Evolutionary conservation across 768 basidiomycete genomes (phyloP).

Genomic region (Termitomyces sp.): DNA sequence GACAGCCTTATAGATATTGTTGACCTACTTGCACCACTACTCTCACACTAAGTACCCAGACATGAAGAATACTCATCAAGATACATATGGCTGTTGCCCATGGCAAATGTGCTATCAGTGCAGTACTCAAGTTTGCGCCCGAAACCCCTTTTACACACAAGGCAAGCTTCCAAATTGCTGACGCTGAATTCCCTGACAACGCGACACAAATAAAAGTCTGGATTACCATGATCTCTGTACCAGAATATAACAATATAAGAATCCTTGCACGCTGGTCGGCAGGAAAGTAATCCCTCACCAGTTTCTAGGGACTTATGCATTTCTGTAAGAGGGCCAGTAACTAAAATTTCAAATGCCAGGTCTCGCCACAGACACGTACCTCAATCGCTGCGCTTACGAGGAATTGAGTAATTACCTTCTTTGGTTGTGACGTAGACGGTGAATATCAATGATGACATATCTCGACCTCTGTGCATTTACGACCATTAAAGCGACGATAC

Average conservation of each 20-base stretch:
- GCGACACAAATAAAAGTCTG: background rate
- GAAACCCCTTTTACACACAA: background rate
- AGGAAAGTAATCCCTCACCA: background rate
- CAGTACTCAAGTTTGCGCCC: background rate
- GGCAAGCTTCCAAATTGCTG: background rate
- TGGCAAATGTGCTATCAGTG: background rate
- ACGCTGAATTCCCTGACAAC: background rate
- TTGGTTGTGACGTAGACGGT: too few species aligned
- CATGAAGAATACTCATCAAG: background rate
- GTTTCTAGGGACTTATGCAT: background rate
- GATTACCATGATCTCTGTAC: background rate
- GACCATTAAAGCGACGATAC: too few species aligned
- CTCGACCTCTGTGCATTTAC: background rate
- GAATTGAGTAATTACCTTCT: background rate
- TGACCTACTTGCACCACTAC: background rate
- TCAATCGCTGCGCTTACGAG: background rate
- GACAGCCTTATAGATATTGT: background rate
- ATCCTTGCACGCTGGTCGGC: background rate
- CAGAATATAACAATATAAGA: too few species aligned
- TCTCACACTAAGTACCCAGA: background rate
- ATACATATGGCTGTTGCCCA: background rate
- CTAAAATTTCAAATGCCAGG: background rate
- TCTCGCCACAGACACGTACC: too few species aligned
- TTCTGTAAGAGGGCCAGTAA: too few species aligned
- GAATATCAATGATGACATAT: background rate